These are phyloP conservation scores for Neurospora sp. DNA, from an alignment of 495 filamentous ascomycete genomes.

Conservation along the genomic window DNA sequence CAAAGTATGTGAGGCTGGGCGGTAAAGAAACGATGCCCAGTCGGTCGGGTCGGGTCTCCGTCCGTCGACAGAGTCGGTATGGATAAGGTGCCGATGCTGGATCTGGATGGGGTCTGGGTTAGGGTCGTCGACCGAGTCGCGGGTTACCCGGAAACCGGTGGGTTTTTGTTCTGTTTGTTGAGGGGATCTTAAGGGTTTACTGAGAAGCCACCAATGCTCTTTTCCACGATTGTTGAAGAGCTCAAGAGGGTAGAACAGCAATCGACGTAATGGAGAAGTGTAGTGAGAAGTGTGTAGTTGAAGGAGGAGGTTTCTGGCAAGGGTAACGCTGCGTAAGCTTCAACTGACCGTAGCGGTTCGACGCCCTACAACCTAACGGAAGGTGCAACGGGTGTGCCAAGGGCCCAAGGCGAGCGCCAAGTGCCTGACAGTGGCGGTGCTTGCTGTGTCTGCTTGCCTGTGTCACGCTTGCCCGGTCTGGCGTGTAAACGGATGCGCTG, in stretches of 20 bases:
- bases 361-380: background rate
- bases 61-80: background rate
- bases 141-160: background rate
- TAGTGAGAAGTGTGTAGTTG: background rate
- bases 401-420: background rate
- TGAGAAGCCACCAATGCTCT: background rate
- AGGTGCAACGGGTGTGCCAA: background rate
- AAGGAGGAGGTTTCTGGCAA: background rate
- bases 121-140: background rate
- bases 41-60: background rate
- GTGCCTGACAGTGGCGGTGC: background rate
- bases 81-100: background rate
- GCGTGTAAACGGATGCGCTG: background rate
- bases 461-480: background rate
- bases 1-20: background rate
- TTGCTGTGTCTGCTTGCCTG: background rate
- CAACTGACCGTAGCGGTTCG: background rate
- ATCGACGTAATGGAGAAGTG: background rate
- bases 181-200: background rate
- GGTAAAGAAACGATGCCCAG: background rate
- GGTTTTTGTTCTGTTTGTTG: background rate
- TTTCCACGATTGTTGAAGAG: background rate
- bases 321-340: background rate
- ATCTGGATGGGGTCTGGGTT: background rate
- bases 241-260: background rate